These are phyloP conservation scores for Piromyces finnis DNA, from an alignment of 192 early-diverging fungal genomes.

Conservation along the genomic window DNA sequence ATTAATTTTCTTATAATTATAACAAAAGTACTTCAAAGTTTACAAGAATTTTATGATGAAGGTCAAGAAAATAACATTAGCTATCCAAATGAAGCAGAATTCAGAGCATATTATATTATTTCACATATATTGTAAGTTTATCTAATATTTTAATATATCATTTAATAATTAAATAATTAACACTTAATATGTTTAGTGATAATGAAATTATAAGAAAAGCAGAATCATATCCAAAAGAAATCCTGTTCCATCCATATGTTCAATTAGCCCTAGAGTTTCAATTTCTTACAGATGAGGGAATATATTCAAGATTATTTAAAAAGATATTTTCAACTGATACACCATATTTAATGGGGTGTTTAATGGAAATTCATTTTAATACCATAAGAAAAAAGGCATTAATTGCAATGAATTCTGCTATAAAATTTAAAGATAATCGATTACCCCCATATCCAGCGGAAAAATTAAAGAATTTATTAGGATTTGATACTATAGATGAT, in stretches of 20 bases:
- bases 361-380: slow-evolving; percentile 55
- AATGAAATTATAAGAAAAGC: background rate
- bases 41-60: slow-evolving; percentile 79
- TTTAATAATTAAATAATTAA: too few species aligned
- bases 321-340: slow-evolving; percentile 28
- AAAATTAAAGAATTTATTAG: slow-evolving; percentile 29
- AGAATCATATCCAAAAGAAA: slow-evolving; percentile 29
- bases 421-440: slow-evolving; percentile 25
- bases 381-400: slow-evolving; percentile 55
- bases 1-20: background rate
- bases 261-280: slow-evolving; percentile 53
- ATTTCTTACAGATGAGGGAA: slow-evolving; percentile 19
- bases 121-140: slow-evolving; percentile 47
- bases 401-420: slow-evolving; percentile 36
- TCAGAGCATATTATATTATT: slow-evolving; percentile 73
- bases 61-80: slow-evolving; percentile 21
- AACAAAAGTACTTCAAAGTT: slow-evolving; percentile 55
- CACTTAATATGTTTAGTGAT: background rate
- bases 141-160: slow-evolving; percentile 21
- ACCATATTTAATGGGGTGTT: slow-evolving; percentile 58
- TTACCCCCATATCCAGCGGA: slow-evolving; percentile 19
- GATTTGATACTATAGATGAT: slow-evolving; percentile 38
- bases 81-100: slow-evolving; percentile 72
- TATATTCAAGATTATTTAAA: slow-evolving; percentile 57
- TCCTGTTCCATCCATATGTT: slow-evolving; percentile 32